Percentiles rank a stretch among this genome's conserved stretches.
phyloP scores from a whole-genome alignment of 345 rosid genomes.

The Mangifera indica region DNA sequence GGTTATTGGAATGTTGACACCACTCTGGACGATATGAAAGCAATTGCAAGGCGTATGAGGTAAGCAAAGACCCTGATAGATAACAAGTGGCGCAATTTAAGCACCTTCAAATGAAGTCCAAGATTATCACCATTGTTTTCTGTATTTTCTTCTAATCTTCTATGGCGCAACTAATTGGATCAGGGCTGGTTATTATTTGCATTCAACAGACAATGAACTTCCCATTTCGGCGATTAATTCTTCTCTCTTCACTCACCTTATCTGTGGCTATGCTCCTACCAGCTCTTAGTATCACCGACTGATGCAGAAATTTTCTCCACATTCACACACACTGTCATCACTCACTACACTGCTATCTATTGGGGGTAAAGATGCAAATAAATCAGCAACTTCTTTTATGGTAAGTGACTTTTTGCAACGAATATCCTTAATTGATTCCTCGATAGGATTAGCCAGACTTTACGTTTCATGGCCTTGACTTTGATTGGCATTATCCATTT shows the following conservation, averaged over 20 bases:
- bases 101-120: no score
- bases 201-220: neutral
- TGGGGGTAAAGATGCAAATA: constrained; percentile 5
- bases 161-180: no score
- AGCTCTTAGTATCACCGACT: constrained; percentile 14
- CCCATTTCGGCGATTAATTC: neutral
- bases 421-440: constrained; percentile 6
- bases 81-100: no score
- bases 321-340: no score
- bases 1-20: no score
- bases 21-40: no score
- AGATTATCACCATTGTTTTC: no score
- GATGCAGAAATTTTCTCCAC: neutral
- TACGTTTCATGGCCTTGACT: constrained; percentile 16
- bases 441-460: constrained; percentile 18
- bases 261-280: neutral
- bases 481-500: neutral
- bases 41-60: no score
- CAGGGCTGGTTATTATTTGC: neutral
- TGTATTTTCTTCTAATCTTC: no score
- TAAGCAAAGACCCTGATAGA: no score
- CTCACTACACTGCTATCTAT: neutral
- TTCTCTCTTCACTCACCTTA: neutral
- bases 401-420: constrained; percentile 12
- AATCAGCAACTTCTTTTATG: neutral